These are phyloP conservation scores for Suillus fuscotomentosus DNA, from an alignment of 768 basidiomycete genomes.

Conservation along the genomic window DNA sequence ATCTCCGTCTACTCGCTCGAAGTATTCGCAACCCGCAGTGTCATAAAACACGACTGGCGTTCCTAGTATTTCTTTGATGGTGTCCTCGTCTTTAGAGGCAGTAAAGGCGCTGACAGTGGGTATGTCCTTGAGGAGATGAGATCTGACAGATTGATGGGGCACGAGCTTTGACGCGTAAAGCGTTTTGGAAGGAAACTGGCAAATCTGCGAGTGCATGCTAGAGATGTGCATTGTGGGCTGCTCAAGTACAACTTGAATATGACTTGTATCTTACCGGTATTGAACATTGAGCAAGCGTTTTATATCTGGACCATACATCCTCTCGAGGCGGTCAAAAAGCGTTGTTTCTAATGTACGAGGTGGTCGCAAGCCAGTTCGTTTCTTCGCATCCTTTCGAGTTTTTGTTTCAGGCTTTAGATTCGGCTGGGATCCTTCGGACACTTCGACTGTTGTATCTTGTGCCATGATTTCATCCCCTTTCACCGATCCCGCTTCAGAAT, in stretches of 20 bases:
- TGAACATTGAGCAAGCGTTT: slow-evolving; percentile 89
- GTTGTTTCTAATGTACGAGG: slow-evolving; percentile 83
- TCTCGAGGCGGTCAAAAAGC: slow-evolving; percentile 88
- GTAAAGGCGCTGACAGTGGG: slow-evolving; percentile 44
- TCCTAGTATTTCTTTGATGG: slow-evolving; percentile 66
- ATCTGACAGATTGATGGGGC: slow-evolving; percentile 69
- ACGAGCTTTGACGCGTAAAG: slow-evolving; percentile 73
- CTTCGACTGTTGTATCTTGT: slow-evolving; percentile 15
- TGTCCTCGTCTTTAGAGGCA: slow-evolving; percentile 52
- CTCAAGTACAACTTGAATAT: not conserved
- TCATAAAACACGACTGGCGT: slow-evolving; percentile 92
- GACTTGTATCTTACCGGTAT: slow-evolving; percentile 58
- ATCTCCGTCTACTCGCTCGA: slow-evolving; percentile 75
- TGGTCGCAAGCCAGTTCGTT: slow-evolving; percentile 40
- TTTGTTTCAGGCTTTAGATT: slow-evolving; percentile 6
- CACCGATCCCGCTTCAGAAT: slow-evolving; percentile 19
- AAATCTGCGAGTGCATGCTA: slow-evolving; percentile 89
- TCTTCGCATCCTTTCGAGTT: slow-evolving; percentile 11
- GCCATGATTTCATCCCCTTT: slow-evolving; percentile 19
- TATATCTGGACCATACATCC: slow-evolving; percentile 79
- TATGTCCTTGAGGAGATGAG: slow-evolving; percentile 71
- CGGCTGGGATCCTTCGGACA: slow-evolving; percentile 1
- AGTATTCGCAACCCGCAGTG: slow-evolving; percentile 92
- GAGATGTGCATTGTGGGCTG: not conserved
- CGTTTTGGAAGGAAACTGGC: slow-evolving; percentile 79